Percentiles rank a stretch among this genome's conserved stretches.
Evolutionary conservation across 2,329 filamentous ascomycete genomes (phyloP).

Genomic region (Dactylellina parvicollis): DNA sequence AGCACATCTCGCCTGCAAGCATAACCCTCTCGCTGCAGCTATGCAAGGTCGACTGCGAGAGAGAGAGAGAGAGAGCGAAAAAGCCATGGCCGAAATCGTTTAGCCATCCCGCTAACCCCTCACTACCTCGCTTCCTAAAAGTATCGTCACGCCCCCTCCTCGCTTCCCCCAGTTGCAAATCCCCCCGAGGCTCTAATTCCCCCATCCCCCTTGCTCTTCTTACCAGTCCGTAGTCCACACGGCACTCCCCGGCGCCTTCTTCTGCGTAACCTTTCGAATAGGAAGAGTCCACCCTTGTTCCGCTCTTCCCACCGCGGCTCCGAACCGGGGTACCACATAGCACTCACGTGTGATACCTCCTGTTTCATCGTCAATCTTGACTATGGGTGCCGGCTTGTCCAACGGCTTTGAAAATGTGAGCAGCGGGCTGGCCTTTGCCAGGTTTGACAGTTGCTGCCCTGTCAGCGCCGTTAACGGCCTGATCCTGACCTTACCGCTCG

Average conservation of each 20-base stretch:
- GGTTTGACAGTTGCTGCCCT: constrained; percentile 76
- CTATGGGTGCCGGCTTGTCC: constrained; percentile 74
- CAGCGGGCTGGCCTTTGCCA: constrained; percentile 86
- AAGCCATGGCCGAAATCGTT: constrained; percentile 39
- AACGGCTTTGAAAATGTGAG: constrained; percentile 88
- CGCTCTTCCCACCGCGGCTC: constrained; percentile 72
- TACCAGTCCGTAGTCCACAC: constrained; percentile 60
- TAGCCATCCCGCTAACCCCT: constrained; percentile 49
- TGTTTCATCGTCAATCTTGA: constrained; percentile 62
- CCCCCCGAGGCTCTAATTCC: not conserved
- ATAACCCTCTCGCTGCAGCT: constrained; percentile 29
- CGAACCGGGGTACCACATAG: constrained; percentile 81
- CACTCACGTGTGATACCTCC: constrained; percentile 72
- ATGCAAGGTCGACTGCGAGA: constrained; percentile 19
- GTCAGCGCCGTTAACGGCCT: constrained; percentile 83
- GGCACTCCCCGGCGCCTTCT: constrained; percentile 78
- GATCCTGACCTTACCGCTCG: constrained; percentile 79
- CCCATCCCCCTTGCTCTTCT: constrained; percentile 3
- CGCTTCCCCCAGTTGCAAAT: constrained; percentile 23
- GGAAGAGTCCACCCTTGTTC: constrained; percentile 84
- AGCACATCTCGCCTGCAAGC: constrained; percentile 42
- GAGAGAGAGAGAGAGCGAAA: not conserved
- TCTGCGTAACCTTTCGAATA: constrained; percentile 84
- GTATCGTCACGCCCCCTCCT: constrained; percentile 8
- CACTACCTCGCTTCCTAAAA: constrained; percentile 43